Evolutionary conservation across 805 yeast genomes (phyloP).

Genomic region (Myxozyma udenii): DNA sequence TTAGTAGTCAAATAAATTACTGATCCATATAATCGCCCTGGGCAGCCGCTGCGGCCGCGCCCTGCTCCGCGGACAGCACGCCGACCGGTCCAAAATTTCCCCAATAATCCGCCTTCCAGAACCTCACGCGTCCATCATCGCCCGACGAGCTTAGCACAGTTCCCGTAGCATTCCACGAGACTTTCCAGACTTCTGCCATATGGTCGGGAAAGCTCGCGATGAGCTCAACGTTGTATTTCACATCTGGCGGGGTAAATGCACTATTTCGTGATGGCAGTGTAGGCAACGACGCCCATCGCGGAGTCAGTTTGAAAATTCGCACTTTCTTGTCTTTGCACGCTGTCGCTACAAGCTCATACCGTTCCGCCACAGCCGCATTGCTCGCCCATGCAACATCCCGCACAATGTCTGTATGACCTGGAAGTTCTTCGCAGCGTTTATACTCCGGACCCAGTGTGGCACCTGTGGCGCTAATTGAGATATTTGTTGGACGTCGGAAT

Average conservation of each 20-base stretch:
- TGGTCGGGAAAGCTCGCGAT: conserved; percentile 72
- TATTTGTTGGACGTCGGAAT: conserved; percentile 47
- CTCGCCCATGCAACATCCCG: conserved; percentile 28
- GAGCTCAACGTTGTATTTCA: conserved; percentile 49
- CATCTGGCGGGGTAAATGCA: conserved; percentile 20
- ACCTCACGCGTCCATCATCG: conserved; percentile 85
- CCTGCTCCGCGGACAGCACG: conserved; percentile 61
- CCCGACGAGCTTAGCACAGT: conserved; percentile 91
- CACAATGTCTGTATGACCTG: conserved; percentile 54
- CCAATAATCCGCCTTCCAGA: conserved; percentile 86
- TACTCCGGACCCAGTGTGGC: conserved; percentile 40
- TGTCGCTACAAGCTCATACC: conserved; percentile 84
- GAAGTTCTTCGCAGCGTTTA: conserved; percentile 43
- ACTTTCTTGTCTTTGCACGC: conserved; percentile 94
- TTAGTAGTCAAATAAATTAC: too few relatives aligned
- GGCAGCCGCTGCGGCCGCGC: too few relatives aligned
- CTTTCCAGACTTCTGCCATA: conserved; percentile 91
- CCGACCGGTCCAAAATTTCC: conserved; percentile 91
- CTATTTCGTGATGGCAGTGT: conserved; percentile 14
- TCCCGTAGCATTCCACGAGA: conserved; percentile 91
- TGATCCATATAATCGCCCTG: too few relatives aligned
- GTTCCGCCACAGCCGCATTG: conserved; percentile 48
- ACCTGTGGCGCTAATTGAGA: conserved; percentile 39
- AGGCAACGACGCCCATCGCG: not conserved
- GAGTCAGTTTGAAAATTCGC: conserved; percentile 69